These are phyloP conservation scores for Condylostoma magnum DNA, from an alignment of 169 alveolate species.

Conservation along the genomic window DNA sequence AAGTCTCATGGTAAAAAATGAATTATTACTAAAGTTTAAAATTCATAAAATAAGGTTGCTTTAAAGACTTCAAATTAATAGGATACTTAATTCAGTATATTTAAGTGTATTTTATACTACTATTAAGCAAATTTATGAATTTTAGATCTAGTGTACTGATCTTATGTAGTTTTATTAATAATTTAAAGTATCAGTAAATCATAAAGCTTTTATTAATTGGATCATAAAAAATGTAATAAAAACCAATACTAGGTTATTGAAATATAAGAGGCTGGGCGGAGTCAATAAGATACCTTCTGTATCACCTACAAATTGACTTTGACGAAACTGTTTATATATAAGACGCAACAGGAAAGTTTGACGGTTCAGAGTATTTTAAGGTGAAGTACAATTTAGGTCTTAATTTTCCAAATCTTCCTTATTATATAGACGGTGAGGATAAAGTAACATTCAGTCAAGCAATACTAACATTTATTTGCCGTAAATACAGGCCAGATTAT, in stretches of 20 bases:
- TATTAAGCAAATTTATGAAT: too few relatives aligned
- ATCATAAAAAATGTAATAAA: not conserved
- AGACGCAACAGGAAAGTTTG: not conserved
- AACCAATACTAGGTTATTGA: not conserved
- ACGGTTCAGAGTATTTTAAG: not conserved
- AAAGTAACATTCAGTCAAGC: constrained; percentile 51
- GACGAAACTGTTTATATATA: not conserved
- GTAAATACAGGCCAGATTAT: constrained; percentile 14
- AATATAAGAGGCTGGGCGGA: not conserved
- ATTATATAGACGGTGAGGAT: constrained; percentile 59
- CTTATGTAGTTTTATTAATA: too few relatives aligned
- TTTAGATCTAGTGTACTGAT: too few relatives aligned
- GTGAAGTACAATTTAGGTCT: constrained; percentile 25
- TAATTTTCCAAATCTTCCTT: constrained; percentile 65
- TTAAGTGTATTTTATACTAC: too few relatives aligned
- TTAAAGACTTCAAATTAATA: too few relatives aligned
- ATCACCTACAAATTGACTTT: not conserved
- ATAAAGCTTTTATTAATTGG: too few relatives aligned
- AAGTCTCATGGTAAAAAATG: too few relatives aligned
- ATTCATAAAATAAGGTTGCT: too few relatives aligned
- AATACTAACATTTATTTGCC: constrained; percentile 31
- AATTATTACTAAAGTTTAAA: too few relatives aligned
- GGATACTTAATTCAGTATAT: too few relatives aligned
- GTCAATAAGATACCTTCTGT: not conserved
- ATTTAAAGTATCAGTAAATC: too few relatives aligned